A percentile compares a stretch with the other conserved stretches of the same genome.
phyloP scores from a whole-genome alignment of 129 eudicot genomes.

The sunflower (Helianthus annuus) region HanXRQr2.0-SUNRISE NC_035445.2:87985509-87986008 shows the following conservation, averaged over 20 bases:
- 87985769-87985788: slow-evolving; percentile 8
- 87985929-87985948: slow-evolving; percentile 61
- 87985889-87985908: slow-evolving; percentile 58
- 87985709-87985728: slow-evolving; percentile 93
- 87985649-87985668: neutral
- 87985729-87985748: slow-evolving; percentile 80
- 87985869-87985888: slow-evolving; percentile 60
- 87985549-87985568: neutral
- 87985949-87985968: slow-evolving; percentile 80
- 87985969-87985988: slow-evolving; percentile 12
- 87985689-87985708: slow-evolving; percentile 78
- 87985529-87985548: slow-evolving; percentile 55
- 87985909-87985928: slow-evolving; percentile 59
- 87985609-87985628: neutral
- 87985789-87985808: neutral
- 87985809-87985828: neutral
- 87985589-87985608: neutral
- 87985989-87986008: neutral
- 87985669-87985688: slow-evolving; percentile 82
- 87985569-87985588: slow-evolving; percentile 1
- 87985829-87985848: neutral
- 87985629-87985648: too few relatives aligned
- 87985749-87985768: slow-evolving; percentile 85
- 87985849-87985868: slow-evolving; percentile 25
- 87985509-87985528: slow-evolving; percentile 84